These are phyloP conservation scores for Ogataea kodamae DNA, from an alignment of 805 yeast genomes.

Conservation along the genomic window DNA sequence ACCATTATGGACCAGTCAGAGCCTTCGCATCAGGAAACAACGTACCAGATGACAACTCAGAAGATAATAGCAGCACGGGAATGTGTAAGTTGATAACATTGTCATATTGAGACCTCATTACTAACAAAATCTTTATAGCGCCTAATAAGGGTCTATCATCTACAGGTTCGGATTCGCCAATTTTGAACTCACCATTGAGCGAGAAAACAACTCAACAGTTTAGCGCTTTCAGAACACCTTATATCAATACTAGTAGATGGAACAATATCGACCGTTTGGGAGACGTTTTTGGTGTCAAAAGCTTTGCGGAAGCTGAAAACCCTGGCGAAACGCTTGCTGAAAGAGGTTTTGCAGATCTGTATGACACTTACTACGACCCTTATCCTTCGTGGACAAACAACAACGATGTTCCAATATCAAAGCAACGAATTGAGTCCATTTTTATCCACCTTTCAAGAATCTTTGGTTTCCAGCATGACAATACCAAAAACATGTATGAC, in stretches of 20 bases:
- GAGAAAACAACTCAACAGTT: slow-evolving; percentile 31
- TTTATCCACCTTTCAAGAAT: slow-evolving; percentile 49
- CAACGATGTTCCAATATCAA: slow-evolving; percentile 44
- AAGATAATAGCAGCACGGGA: slow-evolving; percentile 13
- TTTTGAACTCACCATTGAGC: slow-evolving; percentile 27
- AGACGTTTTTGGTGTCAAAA: slow-evolving; percentile 30
- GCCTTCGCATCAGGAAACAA: slow-evolving; percentile 4
- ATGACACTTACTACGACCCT: slow-evolving; percentile 44
- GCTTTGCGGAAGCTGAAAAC: slow-evolving; percentile 32
- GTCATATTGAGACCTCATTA: background rate
- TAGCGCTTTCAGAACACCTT: slow-evolving; percentile 46
- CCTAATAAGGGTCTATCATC: slow-evolving; percentile 16
- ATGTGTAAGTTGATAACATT: slow-evolving; percentile 13
- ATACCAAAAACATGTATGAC: slow-evolving; percentile 63
- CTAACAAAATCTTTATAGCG: slow-evolving; percentile 17
- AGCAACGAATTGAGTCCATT: slow-evolving; percentile 53
- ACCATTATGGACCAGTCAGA: slow-evolving; percentile 4
- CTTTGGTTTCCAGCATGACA: slow-evolving; percentile 70
- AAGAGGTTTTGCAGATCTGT: slow-evolving; percentile 38
- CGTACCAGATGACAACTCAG: slow-evolving; percentile 7
- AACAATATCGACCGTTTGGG: slow-evolving; percentile 37
- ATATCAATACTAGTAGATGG: slow-evolving; percentile 41
- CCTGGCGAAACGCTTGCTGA: slow-evolving; percentile 31
- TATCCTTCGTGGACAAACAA: slow-evolving; percentile 51
- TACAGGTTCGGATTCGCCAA: slow-evolving; percentile 16